These are phyloP conservation scores for Colletotrichum chrysophilum DNA, from an alignment of 2,329 filamentous ascomycete species.

Conservation along the genomic window DNA sequence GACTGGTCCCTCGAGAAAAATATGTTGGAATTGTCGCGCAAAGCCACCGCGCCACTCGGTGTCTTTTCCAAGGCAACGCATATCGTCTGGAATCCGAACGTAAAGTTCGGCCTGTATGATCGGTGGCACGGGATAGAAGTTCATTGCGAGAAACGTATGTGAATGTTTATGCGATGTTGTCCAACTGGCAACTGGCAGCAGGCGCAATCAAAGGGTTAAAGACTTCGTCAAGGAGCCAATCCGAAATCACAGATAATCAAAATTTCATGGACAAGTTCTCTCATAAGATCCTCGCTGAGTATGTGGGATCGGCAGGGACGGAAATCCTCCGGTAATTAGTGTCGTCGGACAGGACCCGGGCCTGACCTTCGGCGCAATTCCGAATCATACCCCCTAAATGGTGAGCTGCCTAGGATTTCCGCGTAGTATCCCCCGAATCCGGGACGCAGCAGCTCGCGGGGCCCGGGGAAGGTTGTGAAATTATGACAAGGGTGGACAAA, in stretches of 20 bases:
- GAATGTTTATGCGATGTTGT: background rate
- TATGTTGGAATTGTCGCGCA: slow-evolving; percentile 36
- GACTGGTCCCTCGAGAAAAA: slow-evolving; percentile 45
- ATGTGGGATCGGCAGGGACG: background rate
- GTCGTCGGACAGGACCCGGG: background rate
- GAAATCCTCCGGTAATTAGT: background rate
- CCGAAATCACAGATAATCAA: background rate
- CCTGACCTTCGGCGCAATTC: background rate
- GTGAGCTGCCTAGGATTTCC: background rate
- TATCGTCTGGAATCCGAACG: slow-evolving; percentile 37
- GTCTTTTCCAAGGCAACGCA: slow-evolving; percentile 34
- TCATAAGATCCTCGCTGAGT: background rate
- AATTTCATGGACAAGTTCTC: background rate
- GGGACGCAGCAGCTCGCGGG: background rate
- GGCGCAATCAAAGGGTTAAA: background rate
- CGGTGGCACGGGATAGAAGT: slow-evolving; percentile 38
- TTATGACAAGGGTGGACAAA: background rate
- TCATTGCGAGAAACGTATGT: slow-evolving; percentile 28
- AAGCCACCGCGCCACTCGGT: slow-evolving; percentile 45
- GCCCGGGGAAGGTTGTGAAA: background rate
- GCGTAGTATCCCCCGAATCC: background rate
- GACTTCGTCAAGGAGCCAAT: background rate
- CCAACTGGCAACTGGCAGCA: background rate
- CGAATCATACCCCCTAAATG: background rate
- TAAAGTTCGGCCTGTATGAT: slow-evolving; percentile 38